A percentile compares a stretch with the other conserved stretches of the same genome.
These are phyloP conservation scores for Bruguiera parviflora DNA, from an alignment of 345 rosid genomes.

Conservation along the genomic window DNA sequence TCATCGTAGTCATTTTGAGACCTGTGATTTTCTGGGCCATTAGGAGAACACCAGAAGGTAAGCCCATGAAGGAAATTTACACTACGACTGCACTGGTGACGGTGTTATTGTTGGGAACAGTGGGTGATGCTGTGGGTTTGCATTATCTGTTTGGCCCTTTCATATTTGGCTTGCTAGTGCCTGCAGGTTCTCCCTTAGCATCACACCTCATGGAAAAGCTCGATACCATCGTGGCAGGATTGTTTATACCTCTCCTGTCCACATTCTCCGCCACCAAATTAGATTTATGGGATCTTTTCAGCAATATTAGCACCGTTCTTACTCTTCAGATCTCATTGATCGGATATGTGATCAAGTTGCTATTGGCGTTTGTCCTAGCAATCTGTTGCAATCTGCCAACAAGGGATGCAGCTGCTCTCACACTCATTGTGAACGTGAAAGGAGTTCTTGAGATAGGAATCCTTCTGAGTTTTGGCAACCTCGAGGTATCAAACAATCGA, in stretches of 20 bases:
- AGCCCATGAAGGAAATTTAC: slow-evolving; percentile 20
- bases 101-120: slow-evolving; percentile 4
- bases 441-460: slow-evolving; percentile 26
- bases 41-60: slow-evolving; percentile 26
- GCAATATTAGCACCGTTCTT: background rate
- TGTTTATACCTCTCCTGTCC: slow-evolving; percentile 26
- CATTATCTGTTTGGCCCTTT: slow-evolving; percentile 24
- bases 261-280: slow-evolving; percentile 16
- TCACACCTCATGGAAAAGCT: slow-evolving; percentile 19
- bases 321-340: background rate
- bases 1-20: slow-evolving; percentile 3
- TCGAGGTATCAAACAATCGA: slow-evolving; percentile 11
- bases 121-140: slow-evolving; percentile 30
- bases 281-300: slow-evolving; percentile 12
- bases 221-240: slow-evolving; percentile 22
- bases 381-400: slow-evolving; percentile 5
- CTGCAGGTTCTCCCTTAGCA: slow-evolving; percentile 38
- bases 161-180: slow-evolving; percentile 29
- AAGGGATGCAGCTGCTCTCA: slow-evolving; percentile 18
- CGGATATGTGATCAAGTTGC: slow-evolving; percentile 11
- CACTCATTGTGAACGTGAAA: slow-evolving; percentile 23
- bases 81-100: background rate
- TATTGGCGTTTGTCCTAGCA: slow-evolving; percentile 1
- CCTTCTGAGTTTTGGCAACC: slow-evolving; percentile 10
- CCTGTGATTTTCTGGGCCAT: slow-evolving; percentile 23